Conservation (phyloP, 2,329 filamentous ascomycete genomes). For the Cucurbitaria berberidis region DNA sequence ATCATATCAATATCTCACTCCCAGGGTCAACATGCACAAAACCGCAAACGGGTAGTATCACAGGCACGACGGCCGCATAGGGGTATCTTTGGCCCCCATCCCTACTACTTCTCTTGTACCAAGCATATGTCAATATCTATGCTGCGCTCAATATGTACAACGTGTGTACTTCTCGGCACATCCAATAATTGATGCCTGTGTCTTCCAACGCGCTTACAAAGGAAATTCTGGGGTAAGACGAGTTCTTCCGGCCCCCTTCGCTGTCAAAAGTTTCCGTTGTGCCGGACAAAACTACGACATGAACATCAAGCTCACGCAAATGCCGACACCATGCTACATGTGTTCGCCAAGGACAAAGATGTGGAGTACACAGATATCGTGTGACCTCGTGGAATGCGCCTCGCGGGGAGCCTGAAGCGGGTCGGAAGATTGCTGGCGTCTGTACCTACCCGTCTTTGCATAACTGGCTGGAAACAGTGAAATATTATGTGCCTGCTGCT, state of each 20-base stretch:
- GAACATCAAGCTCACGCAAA: neutral
- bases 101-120: neutral
- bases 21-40: too few relatives aligned
- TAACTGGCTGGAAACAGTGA: neutral
- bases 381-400: conserved; percentile 9
- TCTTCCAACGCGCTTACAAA: neutral
- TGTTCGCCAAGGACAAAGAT: neutral
- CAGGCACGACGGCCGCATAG: neutral
- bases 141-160: neutral
- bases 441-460: neutral
- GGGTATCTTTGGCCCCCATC: neutral
- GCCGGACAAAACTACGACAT: neutral
- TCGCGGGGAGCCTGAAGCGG: conserved; percentile 10
- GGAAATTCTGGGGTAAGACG: too few relatives aligned
- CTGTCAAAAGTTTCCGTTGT: neutral
- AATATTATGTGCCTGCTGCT: too few relatives aligned
- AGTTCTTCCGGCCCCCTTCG: neutral
- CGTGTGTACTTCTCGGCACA: too few relatives aligned
- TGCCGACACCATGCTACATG: neutral
- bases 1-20: neutral
- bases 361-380: neutral
- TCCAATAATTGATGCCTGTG: neutral
- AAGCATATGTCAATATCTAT: neutral
- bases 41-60: neutral
- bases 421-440: conserved; percentile 4